Evolutionary conservation across 768 basidiomycete species (phyloP), one percentile per base, ranked within the genome.

Genomic region (Mycena kentingensis): DNA sequence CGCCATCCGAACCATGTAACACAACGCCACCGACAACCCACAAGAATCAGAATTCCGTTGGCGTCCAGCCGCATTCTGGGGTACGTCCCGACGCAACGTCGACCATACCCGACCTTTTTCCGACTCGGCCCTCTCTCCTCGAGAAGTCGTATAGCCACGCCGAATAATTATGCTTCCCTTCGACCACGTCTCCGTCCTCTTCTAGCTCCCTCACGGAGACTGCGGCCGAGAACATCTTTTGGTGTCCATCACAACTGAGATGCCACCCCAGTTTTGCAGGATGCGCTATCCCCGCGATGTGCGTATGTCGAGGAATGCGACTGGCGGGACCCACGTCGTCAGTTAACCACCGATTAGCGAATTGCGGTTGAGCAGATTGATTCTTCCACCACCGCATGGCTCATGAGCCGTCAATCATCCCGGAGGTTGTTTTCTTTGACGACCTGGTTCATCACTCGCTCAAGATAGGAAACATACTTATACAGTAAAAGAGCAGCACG

Each of bases 1-100:
- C 60, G 82, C 82, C 26, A 69, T 84, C 53, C 79, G 81, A 67
- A 79, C 76, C 27, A 52, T 48, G 37, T 63, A 58, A 55, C 19
- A 4, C 26, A 18, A 29, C 49, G 46, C 52, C 50, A 52, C 42
- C 32, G 36, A 35, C 41, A 32, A 32, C 16, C 31, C 31, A 32
- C 31, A 8, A 11, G 7, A 24, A 42, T 7, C 41, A 42, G 41
- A 42, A 42, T 42, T 42, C 41, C 41, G 41, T 24, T 42, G 13
- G n/a, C n/a, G n/a, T n/a, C n/a, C n/a, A n/a, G n/a, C n/a, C n/a
- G 22, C 12, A 25, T 42, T 5, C 10, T 10, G 8, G 21, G 18
- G 15, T 10, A 39, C 37, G 7, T 10, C 8, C 13, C 11, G 37
- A 8, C 13, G 10, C 11, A 10, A 15, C 18, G 37, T 19, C 37